Evolutionary conservation across 495 filamentous ascomycete genomes (phyloP).

Genomic region (Cetradonia linearis): DNA sequence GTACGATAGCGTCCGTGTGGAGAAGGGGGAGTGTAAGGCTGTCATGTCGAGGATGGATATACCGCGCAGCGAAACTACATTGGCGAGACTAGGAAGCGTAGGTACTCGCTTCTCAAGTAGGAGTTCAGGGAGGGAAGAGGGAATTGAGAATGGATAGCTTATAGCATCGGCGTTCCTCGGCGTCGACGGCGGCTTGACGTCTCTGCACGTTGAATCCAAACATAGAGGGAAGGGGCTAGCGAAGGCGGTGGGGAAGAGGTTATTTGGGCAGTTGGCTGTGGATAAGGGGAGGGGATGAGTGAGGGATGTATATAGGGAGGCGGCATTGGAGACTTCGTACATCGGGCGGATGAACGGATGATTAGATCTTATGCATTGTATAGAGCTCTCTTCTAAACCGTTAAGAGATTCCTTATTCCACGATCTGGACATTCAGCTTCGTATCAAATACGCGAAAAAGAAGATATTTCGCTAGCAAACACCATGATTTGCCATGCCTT

Average conservation of each 20-base stretch:
- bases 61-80: constrained; percentile 9
- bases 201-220: constrained; percentile 40
- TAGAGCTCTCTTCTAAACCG: not conserved
- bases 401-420: not conserved
- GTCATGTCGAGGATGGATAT: constrained; percentile 7
- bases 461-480: not conserved
- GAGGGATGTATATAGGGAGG: constrained; percentile 11
- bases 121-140: not conserved
- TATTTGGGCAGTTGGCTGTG: constrained; percentile 17
- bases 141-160: not conserved
- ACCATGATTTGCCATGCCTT: not conserved
- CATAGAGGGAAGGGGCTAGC: constrained; percentile 40
- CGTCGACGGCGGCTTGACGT: constrained; percentile 38
- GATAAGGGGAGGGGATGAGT: constrained; percentile 26
- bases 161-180: constrained; percentile 32
- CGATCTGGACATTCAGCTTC: not conserved
- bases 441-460: not conserved
- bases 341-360: not conserved
- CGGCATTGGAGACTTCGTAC: not conserved
- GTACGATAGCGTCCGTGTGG: not conserved
- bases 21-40: not conserved
- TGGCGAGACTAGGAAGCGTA: not conserved
- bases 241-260: constrained; percentile 30
- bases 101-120: constrained; percentile 1
- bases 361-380: not conserved